Base-by-base conservation (phyloP, 148 eudicot species). In the Camellia granthamiana region DNA sequence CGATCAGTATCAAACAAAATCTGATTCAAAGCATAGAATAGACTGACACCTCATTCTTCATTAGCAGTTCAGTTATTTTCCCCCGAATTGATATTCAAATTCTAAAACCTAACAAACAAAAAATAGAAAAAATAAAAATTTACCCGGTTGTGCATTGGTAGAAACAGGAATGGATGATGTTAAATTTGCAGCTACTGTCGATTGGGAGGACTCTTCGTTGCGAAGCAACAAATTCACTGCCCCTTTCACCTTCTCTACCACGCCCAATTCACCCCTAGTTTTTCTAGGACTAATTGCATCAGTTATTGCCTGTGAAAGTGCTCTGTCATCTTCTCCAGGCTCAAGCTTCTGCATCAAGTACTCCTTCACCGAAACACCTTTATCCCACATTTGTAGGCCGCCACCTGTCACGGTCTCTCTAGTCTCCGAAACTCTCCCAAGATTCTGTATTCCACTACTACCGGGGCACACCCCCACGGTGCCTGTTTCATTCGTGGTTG, bases 301-400 rank as follows among this genome's bases (percentile, higher is more conserved):
- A 4, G 94, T 86, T 76, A 95, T 93, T 12, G 83, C 94, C 81
- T 86, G 89, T 69, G 92, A 91, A 75, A 91, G 93, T 30, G 91
- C 92, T 78, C 81, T 86, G 72, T 91, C 98, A 77, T 90, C 92
- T 76, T 95, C 97, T 44, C 92, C 93, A 4, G 97, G 96, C 87
- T 95, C 93, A 6, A 91, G 58, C 87, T 90, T 92, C 58, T 78
- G 76, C 87, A 86, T 86, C 79, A 93, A 82, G 80, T 91, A 95
- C 84, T 95, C 96, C 81, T 81, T 90, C 79, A 93, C 89, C 0
- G 94, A 91, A 71, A 91, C 90, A 30, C 96, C 94, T 84, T 86
- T 92, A 46, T 90, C 92, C 84, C 80, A 85, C 49, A 51, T 84
- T 21, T 77, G 51, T n/a, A 83, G 63, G 41, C 80, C 63, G 82